These are phyloP conservation scores for Canariomyces notabilis DNA, from an alignment of 2,329 filamentous ascomycete genomes.

Conservation along the genomic window DNA sequence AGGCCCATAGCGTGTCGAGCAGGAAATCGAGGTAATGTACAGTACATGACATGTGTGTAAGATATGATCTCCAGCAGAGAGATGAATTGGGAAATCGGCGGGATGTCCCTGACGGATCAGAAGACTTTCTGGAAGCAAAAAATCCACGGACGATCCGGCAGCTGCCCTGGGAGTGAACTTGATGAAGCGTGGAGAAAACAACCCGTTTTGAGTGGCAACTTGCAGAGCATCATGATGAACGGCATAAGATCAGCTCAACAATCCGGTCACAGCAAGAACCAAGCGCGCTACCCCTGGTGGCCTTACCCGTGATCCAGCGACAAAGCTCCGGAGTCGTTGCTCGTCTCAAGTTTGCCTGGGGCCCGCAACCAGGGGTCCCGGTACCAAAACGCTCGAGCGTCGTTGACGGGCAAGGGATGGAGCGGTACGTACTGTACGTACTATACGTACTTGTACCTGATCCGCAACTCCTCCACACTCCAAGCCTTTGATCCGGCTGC, in stretches of 20 bases:
- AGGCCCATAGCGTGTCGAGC: slow-evolving; percentile 8
- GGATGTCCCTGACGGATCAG: slow-evolving; percentile 20
- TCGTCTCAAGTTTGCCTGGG: slow-evolving; percentile 41
- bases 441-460: slow-evolving; percentile 2
- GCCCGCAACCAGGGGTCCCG: slow-evolving; percentile 31
- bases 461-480: slow-evolving; percentile 21
- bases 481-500: slow-evolving; percentile 27
- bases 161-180: slow-evolving; percentile 15
- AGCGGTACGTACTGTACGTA: slow-evolving; percentile 18
- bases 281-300: slow-evolving; percentile 30
- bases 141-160: slow-evolving; percentile 15
- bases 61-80: slow-evolving; percentile 16
- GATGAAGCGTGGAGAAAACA: slow-evolving; percentile 3
- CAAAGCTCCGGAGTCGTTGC: slow-evolving; percentile 33
- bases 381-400: slow-evolving; percentile 33
- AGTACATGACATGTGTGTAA: slow-evolving; percentile 5
- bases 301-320: slow-evolving; percentile 33
- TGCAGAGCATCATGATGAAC: slow-evolving; percentile 30
- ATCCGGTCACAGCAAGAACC: slow-evolving; percentile 43
- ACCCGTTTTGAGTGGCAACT: slow-evolving; percentile 27
- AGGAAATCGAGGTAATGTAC: no score
- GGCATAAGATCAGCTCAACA: slow-evolving; percentile 44
- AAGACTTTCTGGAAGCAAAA: slow-evolving; percentile 28
- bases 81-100: slow-evolving; percentile 23
- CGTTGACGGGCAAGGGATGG: slow-evolving; percentile 27